Evolutionary conservation across 352 stramenopile species (phyloP).

Genomic region (Pythium brachiatum): DNA sequence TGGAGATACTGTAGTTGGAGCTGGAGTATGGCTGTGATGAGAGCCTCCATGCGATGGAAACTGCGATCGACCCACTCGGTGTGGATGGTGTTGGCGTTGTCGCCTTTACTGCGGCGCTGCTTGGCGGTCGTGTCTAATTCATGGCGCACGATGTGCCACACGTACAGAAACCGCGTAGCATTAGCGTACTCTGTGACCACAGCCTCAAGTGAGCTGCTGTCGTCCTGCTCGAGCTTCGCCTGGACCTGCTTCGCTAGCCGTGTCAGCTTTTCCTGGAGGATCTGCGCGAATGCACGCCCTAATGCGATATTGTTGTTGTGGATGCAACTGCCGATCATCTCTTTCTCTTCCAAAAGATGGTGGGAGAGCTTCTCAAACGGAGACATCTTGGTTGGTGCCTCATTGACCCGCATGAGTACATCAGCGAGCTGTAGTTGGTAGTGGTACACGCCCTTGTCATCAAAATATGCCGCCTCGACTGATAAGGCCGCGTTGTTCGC

Average conservation of each 20-base stretch:
- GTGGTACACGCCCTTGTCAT: conserved; percentile 28
- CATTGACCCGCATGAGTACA: neutral
- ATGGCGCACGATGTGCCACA: conserved; percentile 62
- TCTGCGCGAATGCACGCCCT: conserved; percentile 59
- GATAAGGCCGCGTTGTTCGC: neutral
- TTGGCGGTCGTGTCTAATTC: conserved; percentile 48
- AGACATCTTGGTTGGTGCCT: conserved; percentile 26
- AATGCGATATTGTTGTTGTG: conserved; percentile 62
- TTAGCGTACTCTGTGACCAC: conserved; percentile 60
- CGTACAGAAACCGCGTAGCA: conserved; percentile 51
- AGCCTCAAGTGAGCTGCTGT: conserved; percentile 34
- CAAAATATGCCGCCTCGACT: conserved; percentile 20
- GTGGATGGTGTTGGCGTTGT: conserved; percentile 37
- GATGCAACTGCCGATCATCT: conserved; percentile 60
- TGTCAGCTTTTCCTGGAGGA: conserved; percentile 57
- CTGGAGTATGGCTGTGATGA: conserved; percentile 49
- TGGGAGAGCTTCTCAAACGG: conserved; percentile 67
- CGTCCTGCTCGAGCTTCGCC: conserved; percentile 28
- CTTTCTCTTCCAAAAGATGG: conserved; percentile 70
- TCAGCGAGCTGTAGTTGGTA: conserved; percentile 19
- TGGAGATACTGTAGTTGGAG: conserved; percentile 53
- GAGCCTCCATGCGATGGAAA: conserved; percentile 56
- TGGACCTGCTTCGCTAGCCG: conserved; percentile 40
- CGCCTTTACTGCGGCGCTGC: conserved; percentile 28
- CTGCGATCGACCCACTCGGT: conserved; percentile 62